A percentile compares a stretch with the other conserved stretches of the same genome.
Evolutionary conservation across 108 stramenopile species (phyloP).

Genomic region (Nitzschia sp.): DNA sequence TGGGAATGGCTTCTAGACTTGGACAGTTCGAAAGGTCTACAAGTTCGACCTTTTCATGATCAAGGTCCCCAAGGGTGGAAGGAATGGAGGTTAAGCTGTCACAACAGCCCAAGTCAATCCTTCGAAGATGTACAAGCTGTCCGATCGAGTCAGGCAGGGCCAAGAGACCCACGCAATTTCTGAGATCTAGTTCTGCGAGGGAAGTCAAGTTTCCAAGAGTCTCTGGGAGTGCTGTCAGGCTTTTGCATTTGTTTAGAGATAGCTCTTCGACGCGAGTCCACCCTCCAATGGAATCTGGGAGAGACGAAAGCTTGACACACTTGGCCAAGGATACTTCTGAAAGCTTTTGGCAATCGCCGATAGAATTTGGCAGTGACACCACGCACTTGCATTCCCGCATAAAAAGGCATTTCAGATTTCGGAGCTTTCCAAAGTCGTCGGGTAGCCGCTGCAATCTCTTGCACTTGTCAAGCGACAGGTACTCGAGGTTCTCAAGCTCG

Average conservation of each 20-base stretch:
- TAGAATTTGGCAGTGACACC: constrained; percentile 31
- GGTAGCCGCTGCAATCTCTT: constrained; percentile 43
- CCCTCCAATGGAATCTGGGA: constrained; percentile 37
- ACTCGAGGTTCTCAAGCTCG: constrained; percentile 26
- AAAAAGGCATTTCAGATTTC: constrained; percentile 27
- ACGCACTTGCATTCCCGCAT: constrained; percentile 53
- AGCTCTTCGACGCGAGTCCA: constrained; percentile 45
- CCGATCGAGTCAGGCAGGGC: constrained; percentile 34
- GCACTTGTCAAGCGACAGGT: constrained; percentile 48
- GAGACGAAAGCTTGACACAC: constrained; percentile 31
- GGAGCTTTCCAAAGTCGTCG: constrained; percentile 33
- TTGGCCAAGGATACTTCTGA: constrained; percentile 42
- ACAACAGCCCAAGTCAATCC: constrained; percentile 43
- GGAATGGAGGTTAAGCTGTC: constrained; percentile 36
- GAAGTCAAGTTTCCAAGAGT: constrained; percentile 20
- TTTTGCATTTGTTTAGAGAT: constrained; percentile 51
- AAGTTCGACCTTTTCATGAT: constrained; percentile 23
- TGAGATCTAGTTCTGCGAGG: constrained; percentile 30
- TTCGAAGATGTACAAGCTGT: constrained; percentile 14
- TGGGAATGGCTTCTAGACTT: constrained; percentile 12
- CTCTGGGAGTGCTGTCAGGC: constrained; percentile 30
- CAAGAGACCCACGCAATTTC: constrained; percentile 24
- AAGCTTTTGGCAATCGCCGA: constrained; percentile 33
- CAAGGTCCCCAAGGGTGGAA: constrained; percentile 27
- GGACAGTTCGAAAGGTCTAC: constrained; percentile 41